Conservation (phyloP, 768 basidiomycete species). For the Kwoniella europaea region DNA sequence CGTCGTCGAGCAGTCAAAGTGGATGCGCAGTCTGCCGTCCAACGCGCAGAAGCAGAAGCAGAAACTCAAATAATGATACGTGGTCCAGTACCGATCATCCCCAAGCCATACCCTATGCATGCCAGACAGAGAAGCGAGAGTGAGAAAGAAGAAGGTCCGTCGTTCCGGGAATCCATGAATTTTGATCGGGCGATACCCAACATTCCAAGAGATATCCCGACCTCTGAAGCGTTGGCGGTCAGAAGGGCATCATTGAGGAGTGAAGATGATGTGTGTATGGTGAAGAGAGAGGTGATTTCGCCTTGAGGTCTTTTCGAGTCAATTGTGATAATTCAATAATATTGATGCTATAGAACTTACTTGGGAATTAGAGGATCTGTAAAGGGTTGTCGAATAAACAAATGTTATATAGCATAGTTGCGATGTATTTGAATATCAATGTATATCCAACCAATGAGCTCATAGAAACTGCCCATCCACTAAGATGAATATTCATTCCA, state of each 20-base stretch:
- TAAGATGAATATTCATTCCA: not conserved
- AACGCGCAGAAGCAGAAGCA: conserved; percentile 32
- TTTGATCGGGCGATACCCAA: not conserved
- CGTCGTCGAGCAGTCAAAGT: conserved; percentile 45
- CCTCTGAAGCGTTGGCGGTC: not conserved
- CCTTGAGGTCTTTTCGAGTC: not conserved
- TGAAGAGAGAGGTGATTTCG: conserved; percentile 14
- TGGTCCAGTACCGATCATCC: conserved; percentile 3
- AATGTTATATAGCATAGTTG: not conserved
- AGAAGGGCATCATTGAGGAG: not conserved
- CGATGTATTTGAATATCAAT: not conserved
- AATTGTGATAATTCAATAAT: not conserved
- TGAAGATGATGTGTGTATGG: not conserved
- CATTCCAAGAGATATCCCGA: not conserved
- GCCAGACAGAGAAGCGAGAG: conserved; percentile 4
- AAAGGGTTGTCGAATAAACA: not conserved
- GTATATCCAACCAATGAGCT: too few relatives aligned
- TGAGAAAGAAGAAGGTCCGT: not conserved
- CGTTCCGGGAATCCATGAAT: not conserved
- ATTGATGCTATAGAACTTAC: not conserved
- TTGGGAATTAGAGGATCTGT: not conserved
- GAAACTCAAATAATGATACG: conserved; percentile 8
- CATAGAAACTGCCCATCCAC: too few relatives aligned
- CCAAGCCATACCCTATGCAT: not conserved
- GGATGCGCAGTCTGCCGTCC: conserved; percentile 37